These are phyloP conservation scores for Boletus subparvulus DNA, from an alignment of 768 basidiomycete species.

Conservation along the genomic window DNA sequence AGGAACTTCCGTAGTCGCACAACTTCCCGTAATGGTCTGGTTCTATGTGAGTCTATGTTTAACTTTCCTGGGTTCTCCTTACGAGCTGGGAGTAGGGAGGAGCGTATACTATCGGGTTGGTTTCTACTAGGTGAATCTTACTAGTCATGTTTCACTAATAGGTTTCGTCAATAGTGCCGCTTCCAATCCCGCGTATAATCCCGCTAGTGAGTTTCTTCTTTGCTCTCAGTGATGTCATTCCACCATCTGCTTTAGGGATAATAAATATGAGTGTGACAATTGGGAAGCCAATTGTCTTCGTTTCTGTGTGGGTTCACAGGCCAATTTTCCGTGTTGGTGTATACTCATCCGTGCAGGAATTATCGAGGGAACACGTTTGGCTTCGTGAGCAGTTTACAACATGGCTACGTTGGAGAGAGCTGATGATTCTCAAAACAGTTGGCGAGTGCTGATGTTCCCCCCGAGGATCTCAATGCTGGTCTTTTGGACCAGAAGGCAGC, in stretches of 20 bases:
- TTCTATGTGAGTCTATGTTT: conserved; percentile 13
- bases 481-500: conserved; percentile 60
- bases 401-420: background rate
- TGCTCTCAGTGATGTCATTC: background rate
- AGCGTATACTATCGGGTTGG: conserved; percentile 12
- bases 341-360: conserved; percentile 8
- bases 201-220: conserved; percentile 8
- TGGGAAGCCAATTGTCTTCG: conserved; percentile 18
- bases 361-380: conserved; percentile 19
- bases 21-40: conserved; percentile 22
- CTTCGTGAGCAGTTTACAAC: conserved; percentile 7
- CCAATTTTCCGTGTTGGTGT: background rate
- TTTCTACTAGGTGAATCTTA: background rate
- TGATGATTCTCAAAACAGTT: conserved; percentile 37
- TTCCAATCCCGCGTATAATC: conserved; percentile 17
- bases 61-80: background rate
- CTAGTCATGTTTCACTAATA: background rate
- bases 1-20: background rate
- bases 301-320: conserved; percentile 10
- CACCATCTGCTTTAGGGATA: conserved; percentile 4
- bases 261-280: conserved; percentile 5
- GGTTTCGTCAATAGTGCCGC: conserved; percentile 7
- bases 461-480: conserved; percentile 57
- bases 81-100: conserved; percentile 7
- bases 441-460: conserved; percentile 43